phyloP scores from a whole-genome alignment of 108 stramenopile species.

The Nannochloropsis oceanica region DNA sequence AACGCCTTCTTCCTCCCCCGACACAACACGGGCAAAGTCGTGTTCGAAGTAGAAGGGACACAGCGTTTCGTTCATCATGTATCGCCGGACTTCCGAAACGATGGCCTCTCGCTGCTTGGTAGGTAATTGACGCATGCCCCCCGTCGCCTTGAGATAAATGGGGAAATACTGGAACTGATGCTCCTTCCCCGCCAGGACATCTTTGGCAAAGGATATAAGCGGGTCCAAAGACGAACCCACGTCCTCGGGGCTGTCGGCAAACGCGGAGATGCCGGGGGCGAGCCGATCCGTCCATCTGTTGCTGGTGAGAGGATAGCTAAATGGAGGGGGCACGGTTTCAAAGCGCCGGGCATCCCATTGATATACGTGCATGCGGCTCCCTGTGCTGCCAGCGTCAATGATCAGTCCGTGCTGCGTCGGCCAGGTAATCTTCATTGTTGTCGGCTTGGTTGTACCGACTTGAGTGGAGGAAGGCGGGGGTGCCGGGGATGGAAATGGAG shows the following conservation, averaged over 20 bases:
- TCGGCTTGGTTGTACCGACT: not conserved
- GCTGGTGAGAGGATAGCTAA: constrained; percentile 49
- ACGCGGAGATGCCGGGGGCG: constrained; percentile 55
- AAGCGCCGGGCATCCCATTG: constrained; percentile 42
- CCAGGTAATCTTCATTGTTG: not conserved
- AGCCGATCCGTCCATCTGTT: constrained; percentile 69
- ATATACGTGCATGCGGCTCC: constrained; percentile 73
- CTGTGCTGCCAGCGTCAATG: constrained; percentile 82
- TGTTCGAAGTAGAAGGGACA: constrained; percentile 56
- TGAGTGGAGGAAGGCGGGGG: not conserved
- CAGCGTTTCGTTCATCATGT: constrained; percentile 45
- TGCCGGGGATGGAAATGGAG: not conserved
- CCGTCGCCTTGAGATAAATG: constrained; percentile 79
- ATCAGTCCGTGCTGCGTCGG: constrained; percentile 28
- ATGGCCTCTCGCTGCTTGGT: constrained; percentile 44
- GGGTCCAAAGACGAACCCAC: constrained; percentile 55
- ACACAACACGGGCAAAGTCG: constrained; percentile 55
- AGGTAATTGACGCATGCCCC: constrained; percentile 55
- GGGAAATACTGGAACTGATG: constrained; percentile 50
- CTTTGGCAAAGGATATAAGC: constrained; percentile 61
- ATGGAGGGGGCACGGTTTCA: constrained; percentile 26
- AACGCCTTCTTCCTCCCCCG: constrained; percentile 82
- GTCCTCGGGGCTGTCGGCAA: constrained; percentile 31
- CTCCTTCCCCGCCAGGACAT: constrained; percentile 53
- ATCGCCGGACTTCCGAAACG: constrained; percentile 45